Conservation (phyloP, 2,329 filamentous ascomycete genomes). For the Aspergillus hortae region DNA sequence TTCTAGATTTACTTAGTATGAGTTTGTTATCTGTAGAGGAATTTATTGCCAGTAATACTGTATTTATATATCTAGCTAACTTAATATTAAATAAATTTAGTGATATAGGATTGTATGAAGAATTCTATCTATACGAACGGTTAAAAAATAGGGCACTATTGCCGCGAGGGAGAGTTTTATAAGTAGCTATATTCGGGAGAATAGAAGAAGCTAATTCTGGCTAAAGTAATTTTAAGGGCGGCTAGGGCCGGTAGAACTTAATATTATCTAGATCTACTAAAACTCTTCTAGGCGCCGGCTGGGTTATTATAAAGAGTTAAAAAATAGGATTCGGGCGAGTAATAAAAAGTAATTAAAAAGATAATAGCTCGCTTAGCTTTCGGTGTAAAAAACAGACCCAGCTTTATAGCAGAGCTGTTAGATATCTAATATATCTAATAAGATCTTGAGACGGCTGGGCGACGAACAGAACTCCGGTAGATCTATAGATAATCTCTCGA, state of each 20-base stretch:
- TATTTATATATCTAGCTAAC: neutral
- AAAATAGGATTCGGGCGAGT: constrained; percentile 3
- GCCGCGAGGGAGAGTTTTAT: constrained; percentile 3
- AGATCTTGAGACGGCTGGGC: constrained; percentile 5
- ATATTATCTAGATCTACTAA: constrained; percentile 8
- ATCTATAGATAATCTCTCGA: constrained; percentile 2
- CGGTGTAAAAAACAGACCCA: constrained; percentile 3
- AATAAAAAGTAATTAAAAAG: constrained; percentile 3
- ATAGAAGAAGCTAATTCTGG: constrained; percentile 4
- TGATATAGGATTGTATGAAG: constrained; percentile 2
- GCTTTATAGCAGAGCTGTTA: constrained; percentile 8
- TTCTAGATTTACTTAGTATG: constrained; percentile 2
- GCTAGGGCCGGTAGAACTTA: constrained; percentile 7
- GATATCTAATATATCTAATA: constrained; percentile 1
- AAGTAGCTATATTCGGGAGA: neutral
- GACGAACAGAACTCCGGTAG: constrained; percentile 4
- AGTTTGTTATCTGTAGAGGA: constrained; percentile 3
- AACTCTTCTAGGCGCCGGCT: constrained; percentile 3
- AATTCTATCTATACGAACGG: constrained; percentile 3
- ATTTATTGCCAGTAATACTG: constrained; percentile 4
- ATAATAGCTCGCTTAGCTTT: constrained; percentile 6
- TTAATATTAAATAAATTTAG: constrained; percentile 6
- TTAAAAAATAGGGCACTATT: constrained; percentile 3
- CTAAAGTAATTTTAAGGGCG: constrained; percentile 4
- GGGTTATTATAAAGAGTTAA: constrained; percentile 4